These are phyloP conservation scores for Cucumis variabilis DNA, from an alignment of 331 rosid species.

Conservation along the genomic window DNA sequence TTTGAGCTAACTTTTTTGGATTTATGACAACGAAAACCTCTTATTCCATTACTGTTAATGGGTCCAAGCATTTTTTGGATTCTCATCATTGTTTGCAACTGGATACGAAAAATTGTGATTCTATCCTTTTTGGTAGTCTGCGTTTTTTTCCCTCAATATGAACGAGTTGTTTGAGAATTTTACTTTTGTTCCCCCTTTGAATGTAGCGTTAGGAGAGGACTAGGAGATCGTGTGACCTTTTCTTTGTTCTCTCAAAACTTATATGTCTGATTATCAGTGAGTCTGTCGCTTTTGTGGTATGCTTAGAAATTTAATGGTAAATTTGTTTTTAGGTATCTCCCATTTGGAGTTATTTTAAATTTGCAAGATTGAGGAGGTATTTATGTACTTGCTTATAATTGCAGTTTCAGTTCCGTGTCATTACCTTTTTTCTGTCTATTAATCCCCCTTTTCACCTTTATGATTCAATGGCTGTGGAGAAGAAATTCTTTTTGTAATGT, in stretches of 20 bases:
- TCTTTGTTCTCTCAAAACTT: neutral
- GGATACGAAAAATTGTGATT: constrained; percentile 59
- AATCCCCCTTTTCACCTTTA: neutral
- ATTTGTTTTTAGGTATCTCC: neutral
- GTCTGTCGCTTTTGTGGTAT: neutral
- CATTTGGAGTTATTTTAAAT: constrained; percentile 1
- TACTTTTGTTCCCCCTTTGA: neutral
- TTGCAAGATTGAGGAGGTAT: neutral
- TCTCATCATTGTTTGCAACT: constrained; percentile 31
- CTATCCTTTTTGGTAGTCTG: neutral
- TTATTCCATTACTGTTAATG: constrained; percentile 34
- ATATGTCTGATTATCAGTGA: neutral
- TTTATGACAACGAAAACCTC: neutral
- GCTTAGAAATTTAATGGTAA: neutral
- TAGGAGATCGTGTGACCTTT: neutral
- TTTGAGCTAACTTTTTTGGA: neutral
- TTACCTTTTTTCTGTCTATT: neutral
- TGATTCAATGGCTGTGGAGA: neutral
- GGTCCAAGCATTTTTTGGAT: constrained; percentile 33
- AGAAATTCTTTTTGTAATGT: neutral
- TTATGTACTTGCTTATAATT: no score
- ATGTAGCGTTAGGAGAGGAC: no score
- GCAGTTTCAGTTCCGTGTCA: neutral
- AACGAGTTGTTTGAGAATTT: neutral
- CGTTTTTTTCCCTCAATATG: constrained; percentile 7